phyloP scores from a whole-genome alignment of 768 basidiomycete species.

The Hirschioporus abietinus region DNA sequence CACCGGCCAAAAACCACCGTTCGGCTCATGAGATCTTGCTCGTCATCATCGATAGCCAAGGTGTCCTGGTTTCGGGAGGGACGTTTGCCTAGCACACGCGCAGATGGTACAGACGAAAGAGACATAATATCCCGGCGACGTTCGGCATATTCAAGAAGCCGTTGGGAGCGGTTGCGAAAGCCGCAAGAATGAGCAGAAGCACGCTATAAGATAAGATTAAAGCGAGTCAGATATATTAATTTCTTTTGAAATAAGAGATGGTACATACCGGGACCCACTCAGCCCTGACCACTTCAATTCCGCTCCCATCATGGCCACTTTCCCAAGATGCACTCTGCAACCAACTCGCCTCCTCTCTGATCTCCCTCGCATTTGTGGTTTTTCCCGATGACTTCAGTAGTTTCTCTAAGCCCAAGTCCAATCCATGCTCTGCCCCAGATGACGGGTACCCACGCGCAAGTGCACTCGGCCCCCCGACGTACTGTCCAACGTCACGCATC shows the following conservation, averaged over 20 bases:
- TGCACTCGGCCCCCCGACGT: constrained; percentile 2
- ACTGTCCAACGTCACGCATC: not conserved
- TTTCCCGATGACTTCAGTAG: not conserved
- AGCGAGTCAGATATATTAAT: not conserved
- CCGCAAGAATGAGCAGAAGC: constrained; percentile 47
- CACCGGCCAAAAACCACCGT: constrained; percentile 42
- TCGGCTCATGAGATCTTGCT: constrained; percentile 35
- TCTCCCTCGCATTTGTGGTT: constrained; percentile 27
- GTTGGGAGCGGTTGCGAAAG: constrained; percentile 61
- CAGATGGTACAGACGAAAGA: constrained; percentile 17
- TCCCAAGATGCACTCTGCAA: constrained; percentile 72
- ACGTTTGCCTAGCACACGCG: constrained; percentile 31
- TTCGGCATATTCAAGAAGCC: constrained; percentile 61
- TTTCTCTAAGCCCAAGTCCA: not conserved
- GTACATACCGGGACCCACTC: constrained; percentile 57
- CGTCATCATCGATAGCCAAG: constrained; percentile 28
- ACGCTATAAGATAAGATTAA: constrained; percentile 29
- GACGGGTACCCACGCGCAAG: not conserved
- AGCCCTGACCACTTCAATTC: constrained; percentile 63
- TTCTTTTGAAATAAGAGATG: constrained; percentile 5
- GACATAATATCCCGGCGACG: constrained; percentile 45
- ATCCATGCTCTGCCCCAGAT: not conserved
- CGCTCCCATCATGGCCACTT: constrained; percentile 73
- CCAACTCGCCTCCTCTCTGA: constrained; percentile 50
- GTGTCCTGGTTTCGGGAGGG: not conserved